These are phyloP conservation scores for Kwoniella sp. DNA, from an alignment of 768 basidiomycete species.

Conservation along the genomic window DNA sequence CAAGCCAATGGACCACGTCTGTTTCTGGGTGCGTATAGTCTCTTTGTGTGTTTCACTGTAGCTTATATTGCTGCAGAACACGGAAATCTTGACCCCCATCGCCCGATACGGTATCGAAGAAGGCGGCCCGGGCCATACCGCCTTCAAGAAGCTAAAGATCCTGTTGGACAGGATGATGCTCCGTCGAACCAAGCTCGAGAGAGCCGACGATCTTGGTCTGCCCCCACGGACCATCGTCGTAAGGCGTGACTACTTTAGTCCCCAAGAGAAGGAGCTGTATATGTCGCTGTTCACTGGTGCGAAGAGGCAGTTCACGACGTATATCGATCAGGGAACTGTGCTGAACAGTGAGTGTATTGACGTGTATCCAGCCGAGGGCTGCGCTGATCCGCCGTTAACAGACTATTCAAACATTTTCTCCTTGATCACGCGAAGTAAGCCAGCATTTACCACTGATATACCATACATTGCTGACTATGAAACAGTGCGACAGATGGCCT, in stretches of 20 bases:
- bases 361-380: too few relatives aligned
- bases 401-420: conserved; percentile 52
- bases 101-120: conserved; percentile 70
- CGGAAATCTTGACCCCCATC: conserved; percentile 91
- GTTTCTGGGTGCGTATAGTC: conserved; percentile 61
- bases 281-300: conserved; percentile 86
- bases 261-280: conserved; percentile 94
- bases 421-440: conserved; percentile 82
- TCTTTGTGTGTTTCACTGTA: neutral
- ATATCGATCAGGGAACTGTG: conserved; percentile 81
- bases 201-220: conserved; percentile 90
- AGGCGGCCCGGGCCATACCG: conserved; percentile 66
- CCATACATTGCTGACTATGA: neutral
- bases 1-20: conserved; percentile 59
- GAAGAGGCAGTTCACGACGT: conserved; percentile 84
- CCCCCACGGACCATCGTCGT: conserved; percentile 88
- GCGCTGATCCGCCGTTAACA: conserved; percentile 2
- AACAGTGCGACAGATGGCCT: conserved; percentile 51
- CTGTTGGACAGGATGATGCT: conserved; percentile 94
- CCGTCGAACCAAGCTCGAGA: conserved; percentile 65
- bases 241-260: conserved; percentile 85
- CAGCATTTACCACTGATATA: neutral
- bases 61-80: conserved; percentile 56
- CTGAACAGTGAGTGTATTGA: conserved; percentile 70
- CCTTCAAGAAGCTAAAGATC: conserved; percentile 88